These are phyloP conservation scores for Babesia ovis DNA, from an alignment of 169 alveolate genomes.

Conservation along the genomic window DNA sequence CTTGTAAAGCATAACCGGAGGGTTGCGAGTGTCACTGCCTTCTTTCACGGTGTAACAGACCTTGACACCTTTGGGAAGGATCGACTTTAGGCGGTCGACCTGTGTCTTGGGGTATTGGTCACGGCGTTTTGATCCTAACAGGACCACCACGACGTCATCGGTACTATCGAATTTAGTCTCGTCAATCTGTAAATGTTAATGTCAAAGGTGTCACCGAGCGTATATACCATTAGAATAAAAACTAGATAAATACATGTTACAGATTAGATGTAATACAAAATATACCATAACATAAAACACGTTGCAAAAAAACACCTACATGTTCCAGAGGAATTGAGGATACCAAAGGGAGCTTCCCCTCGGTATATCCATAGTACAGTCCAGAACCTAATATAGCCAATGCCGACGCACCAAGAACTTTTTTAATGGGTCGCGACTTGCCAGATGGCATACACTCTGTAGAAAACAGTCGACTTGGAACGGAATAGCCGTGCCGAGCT, in stretches of 20 bases:
- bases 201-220: too few relatives aligned
- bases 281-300: too few relatives aligned
- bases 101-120: conserved; percentile 4
- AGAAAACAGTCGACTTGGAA: neutral
- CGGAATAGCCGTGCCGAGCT: neutral
- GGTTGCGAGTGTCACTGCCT: conserved; percentile 7
- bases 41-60: conserved; percentile 59
- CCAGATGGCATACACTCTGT: too few relatives aligned
- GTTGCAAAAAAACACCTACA: neutral
- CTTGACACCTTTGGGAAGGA: conserved; percentile 40
- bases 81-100: conserved; percentile 31
- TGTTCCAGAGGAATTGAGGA: conserved; percentile 16
- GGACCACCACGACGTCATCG: conserved; percentile 58
- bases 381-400: conserved; percentile 7
- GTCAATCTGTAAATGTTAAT: conserved; percentile 46
- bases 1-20: conserved; percentile 53
- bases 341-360: conserved; percentile 10
- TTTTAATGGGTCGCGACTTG: too few relatives aligned
- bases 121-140: neutral
- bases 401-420: neutral
- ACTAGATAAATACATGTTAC: too few relatives aligned
- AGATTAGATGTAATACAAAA: too few relatives aligned
- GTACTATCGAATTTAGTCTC: conserved; percentile 48
- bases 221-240: too few relatives aligned
- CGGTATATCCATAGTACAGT: conserved; percentile 15